Conservation (phyloP, 257 asterid genomes). For the Ballota nigra region DNA sequence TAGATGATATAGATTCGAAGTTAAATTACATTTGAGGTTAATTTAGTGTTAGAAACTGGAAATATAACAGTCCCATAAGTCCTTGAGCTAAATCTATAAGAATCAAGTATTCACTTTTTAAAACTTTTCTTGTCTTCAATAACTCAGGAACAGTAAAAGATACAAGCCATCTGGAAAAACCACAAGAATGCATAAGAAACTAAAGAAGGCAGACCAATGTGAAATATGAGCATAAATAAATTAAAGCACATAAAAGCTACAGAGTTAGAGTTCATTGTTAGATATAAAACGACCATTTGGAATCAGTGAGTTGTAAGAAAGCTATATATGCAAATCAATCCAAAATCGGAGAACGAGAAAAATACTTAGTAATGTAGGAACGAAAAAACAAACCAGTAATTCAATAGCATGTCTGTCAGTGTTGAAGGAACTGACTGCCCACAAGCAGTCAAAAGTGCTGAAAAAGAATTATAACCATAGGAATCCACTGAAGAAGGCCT, state of each 20-base stretch:
- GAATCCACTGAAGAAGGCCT: conserved; percentile 48
- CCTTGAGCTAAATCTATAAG: conserved; percentile 7
- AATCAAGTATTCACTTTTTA: not conserved
- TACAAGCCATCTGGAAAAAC: not conserved
- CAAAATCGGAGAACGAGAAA: conserved; percentile 16
- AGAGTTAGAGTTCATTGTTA: not conserved
- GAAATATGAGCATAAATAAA: not conserved
- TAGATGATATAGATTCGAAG: not conserved
- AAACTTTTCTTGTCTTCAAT: not conserved
- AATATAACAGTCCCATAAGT: not conserved
- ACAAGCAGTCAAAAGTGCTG: conserved; percentile 84
- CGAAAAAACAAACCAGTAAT: conserved; percentile 61
- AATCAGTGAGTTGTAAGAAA: conserved; percentile 2
- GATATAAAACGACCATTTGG: conserved; percentile 9
- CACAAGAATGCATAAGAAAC: not conserved
- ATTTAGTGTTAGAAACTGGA: conserved; percentile 14
- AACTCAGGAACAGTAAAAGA: not conserved
- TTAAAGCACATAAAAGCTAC: conserved; percentile 12
- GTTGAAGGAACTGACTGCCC: conserved; percentile 76
- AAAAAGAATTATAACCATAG: conserved; percentile 60
- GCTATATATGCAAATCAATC: conserved; percentile 6
- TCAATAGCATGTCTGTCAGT: conserved; percentile 46
- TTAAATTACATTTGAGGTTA: not conserved
- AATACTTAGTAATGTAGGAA: conserved; percentile 17
- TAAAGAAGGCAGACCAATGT: conserved; percentile 7